Evolutionary conservation across 371 early-diverging fungal genomes (phyloP), one percentile per base, ranked within the genome.

Genomic region (Mortierella sp.): DNA sequence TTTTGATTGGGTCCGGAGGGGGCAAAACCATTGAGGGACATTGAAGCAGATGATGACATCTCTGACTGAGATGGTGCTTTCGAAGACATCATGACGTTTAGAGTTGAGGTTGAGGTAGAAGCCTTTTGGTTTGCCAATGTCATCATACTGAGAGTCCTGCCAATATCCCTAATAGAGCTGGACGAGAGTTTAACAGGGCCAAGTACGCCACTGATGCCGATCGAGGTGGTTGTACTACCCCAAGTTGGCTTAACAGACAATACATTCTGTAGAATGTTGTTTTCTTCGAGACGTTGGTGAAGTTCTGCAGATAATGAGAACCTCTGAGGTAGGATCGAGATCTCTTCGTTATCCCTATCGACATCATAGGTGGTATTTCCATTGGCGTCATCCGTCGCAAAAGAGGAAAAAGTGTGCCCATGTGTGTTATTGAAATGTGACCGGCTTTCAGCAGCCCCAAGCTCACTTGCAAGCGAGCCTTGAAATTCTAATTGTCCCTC

Each of bases 231-330:
- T 0, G 55, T 41, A 13, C 15, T 32, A 33, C 28, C 63, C 75
- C 75, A 64, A 19, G 52, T 5, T 3, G 64, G 65, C 15, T 58
- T 68, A 11, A 3, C 53, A 2, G 74, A 50, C 21, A 80, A 43
- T 0, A 76, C 60, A 15, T 60, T 75, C 60, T 76, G 82, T 16
- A 81, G 22, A 48, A 81, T 76, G 24, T 72, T 81, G 61, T 72
- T 67, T 22, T 71, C 76, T 41, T 76, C 82, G 24, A 81, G 67
- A 10, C 69, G 65, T 48, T 75, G 72, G 38, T 72, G 76, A 10
- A 79, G 71, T 13, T 79, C 80, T 10, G 71, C 70, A 21, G 80
- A 70, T 24, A 79, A 63, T 2, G 80, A 79, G 32, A 68, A 22
- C 16, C 74, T 67, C n/a, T 74, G 80, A 21, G 64, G 70, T 13